These are phyloP conservation scores for Solanum chiquidenum DNA, from an alignment of 257 asterid species.

Conservation along the genomic window DNA sequence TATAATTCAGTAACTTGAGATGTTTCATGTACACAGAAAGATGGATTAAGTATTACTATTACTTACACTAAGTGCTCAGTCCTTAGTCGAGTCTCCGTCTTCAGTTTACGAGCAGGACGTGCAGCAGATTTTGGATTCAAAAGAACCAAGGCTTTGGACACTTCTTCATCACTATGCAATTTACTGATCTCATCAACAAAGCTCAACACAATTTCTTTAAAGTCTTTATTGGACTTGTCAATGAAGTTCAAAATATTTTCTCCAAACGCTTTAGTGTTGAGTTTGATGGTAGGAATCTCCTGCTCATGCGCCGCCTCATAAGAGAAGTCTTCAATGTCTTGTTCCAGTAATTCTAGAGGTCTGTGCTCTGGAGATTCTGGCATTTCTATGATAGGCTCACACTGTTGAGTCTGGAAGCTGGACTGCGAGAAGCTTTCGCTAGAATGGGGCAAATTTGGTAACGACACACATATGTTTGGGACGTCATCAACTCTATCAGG, in stretches of 20 bases:
- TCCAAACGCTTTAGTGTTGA: slow-evolving; percentile 7
- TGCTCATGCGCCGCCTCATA: slow-evolving; percentile 14
- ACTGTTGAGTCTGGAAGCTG: neutral
- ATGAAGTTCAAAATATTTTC: neutral
- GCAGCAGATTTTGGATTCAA: slow-evolving; percentile 3
- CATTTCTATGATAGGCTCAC: slow-evolving; percentile 39
- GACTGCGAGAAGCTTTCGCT: neutral
- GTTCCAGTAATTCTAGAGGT: slow-evolving; percentile 9
- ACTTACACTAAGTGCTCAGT: slow-evolving; percentile 43
- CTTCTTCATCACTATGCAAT: neutral
- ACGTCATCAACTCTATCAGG: slow-evolving; percentile 5
- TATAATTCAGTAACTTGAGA: neutral
- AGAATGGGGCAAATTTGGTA: neutral
- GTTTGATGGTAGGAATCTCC: slow-evolving; percentile 21
- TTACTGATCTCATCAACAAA: neutral
- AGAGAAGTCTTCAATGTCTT: slow-evolving; percentile 26
- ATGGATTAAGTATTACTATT: neutral
- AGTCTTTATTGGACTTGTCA: slow-evolving; percentile 1
- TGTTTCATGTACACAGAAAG: neutral
- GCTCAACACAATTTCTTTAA: neutral
- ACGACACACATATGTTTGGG: neutral
- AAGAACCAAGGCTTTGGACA: slow-evolving; percentile 22
- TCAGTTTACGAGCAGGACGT: slow-evolving; percentile 13
- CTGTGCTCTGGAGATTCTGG: slow-evolving; percentile 34
- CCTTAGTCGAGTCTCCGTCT: slow-evolving; percentile 11